phyloP scores from a whole-genome alignment of 2,329 filamentous ascomycete genomes.

The Apiospora malaysiana region DNA sequence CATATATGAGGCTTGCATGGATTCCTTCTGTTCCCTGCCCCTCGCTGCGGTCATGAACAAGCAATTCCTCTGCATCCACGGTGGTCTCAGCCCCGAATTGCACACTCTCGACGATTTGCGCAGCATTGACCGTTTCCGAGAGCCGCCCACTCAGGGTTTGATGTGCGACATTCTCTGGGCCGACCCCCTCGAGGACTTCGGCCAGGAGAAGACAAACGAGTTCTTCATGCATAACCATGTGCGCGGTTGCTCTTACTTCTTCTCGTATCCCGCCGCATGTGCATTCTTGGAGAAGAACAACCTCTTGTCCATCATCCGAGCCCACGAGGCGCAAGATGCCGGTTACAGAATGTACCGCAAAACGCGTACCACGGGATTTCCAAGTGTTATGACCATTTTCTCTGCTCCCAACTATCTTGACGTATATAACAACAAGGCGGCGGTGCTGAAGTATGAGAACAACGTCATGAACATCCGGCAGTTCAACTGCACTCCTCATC shows the following conservation, averaged over 20 bases:
- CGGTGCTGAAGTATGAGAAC: conserved; percentile 98
- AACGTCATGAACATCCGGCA: conserved; percentile 99
- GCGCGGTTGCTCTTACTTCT: conserved; percentile 98
- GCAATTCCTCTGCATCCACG: conserved; percentile 98
- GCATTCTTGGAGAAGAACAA: conserved; percentile 99
- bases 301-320: conserved; percentile 92
- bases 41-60: conserved; percentile 99
- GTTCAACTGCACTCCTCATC: conserved; percentile 99
- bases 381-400: conserved; percentile 99
- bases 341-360: conserved; percentile 99
- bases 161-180: conserved; percentile 99
- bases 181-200: conserved; percentile 96
- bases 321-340: conserved; percentile 97
- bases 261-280: conserved; percentile 96
- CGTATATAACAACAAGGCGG: conserved; percentile 99
- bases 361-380: conserved; percentile 96
- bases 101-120: conserved; percentile 95
- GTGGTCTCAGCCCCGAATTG: conserved; percentile 92
- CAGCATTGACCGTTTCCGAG: conserved; percentile 95
- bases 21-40: conserved; percentile 93
- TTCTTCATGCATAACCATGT: conserved; percentile 99
- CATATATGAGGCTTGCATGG: conserved; percentile 97
- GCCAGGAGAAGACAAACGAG: conserved; percentile 97
- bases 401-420: conserved; percentile 98
- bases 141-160: conserved; percentile 94